A percentile compares a stretch with the other conserved stretches of the same genome.
Evolutionary conservation across 208 protist genomes (phyloP).

Genomic region (Tritrichomonas foetus): DNA sequence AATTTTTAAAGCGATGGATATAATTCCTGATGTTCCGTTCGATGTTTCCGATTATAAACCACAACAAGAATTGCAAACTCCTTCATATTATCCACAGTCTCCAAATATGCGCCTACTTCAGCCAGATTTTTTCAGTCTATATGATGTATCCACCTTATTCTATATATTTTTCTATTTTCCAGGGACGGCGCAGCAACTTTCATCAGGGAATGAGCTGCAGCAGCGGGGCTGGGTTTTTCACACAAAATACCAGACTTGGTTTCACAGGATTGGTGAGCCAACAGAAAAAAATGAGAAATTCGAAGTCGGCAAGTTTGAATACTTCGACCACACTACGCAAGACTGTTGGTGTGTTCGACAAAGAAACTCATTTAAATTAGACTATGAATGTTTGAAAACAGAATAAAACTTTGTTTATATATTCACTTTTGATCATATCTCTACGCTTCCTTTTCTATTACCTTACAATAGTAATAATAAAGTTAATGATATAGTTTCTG

Average conservation of each 20-base stretch:
- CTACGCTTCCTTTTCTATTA: too few relatives aligned
- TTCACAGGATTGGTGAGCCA: neutral
- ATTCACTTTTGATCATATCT: neutral
- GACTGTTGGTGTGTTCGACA: neutral
- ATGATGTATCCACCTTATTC: neutral
- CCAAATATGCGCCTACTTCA: neutral
- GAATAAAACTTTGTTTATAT: too few relatives aligned
- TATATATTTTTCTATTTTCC: slow-evolving; percentile 39
- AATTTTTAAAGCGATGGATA: neutral
- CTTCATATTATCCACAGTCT: neutral
- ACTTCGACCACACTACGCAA: neutral
- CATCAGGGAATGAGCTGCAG: neutral
- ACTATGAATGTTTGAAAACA: neutral
- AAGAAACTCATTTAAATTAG: neutral
- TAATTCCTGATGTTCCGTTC: neutral
- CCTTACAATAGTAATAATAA: too few relatives aligned
- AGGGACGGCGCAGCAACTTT: neutral
- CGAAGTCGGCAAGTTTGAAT: neutral
- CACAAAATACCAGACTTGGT: slow-evolving; percentile 37
- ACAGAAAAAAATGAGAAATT: neutral
- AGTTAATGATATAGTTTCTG: too few relatives aligned
- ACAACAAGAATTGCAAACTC: neutral
- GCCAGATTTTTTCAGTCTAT: slow-evolving; percentile 8
- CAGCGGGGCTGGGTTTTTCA: neutral
- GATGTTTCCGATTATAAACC: neutral